Evolutionary conservation across 2,329 filamentous ascomycete species (phyloP), one percentile per base, ranked within the genome.

Genomic region (Sporothrix pseudoabietina): DNA sequence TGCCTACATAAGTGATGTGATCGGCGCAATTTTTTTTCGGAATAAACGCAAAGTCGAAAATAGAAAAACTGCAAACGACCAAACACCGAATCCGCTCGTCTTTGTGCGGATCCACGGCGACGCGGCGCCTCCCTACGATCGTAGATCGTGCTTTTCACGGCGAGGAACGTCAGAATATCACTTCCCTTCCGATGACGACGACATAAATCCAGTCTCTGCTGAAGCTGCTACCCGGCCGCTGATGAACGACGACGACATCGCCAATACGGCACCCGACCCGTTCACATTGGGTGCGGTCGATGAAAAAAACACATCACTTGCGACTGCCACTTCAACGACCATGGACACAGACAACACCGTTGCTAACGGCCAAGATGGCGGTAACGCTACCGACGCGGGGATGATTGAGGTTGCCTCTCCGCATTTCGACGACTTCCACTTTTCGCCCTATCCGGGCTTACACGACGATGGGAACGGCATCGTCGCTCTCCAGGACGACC

Each of bases 381-480:
- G 41, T 77, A 69, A 76, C 78, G 55, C 4, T 49, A 3, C 76
- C 78, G 41, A 80, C 22, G 9, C 80, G 74, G 77, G 77, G 76
- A 77, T 85, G 77, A 83, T 86, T 77, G 84, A 87, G 75, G 71
- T 49, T 32, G 71, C 44, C 32, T 77, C 82, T 47, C 80, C 84
- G 19, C 84, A 86, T 69, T 89, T 89, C 77, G 81, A 82, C 75
- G 85, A 87, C 75, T 89, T 88, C 77, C 80, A 84, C 30, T 89
- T 88, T 76, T 78, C 85, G 3, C 9, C 72, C 1, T 88, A 86
- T 77, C 81, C 83, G 76, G 80, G 80, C 63, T 78, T 86, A 10
- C 75, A 82, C 32, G 84, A 84, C 10, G 69, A 75, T 72, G 82
- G 83, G 74, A 79, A 78, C 65, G 79, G 84, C 30, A 84, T 86